These are phyloP conservation scores for Petasospora rhodanensis DNA, from an alignment of 1,139 yeast genomes.

Conservation along the genomic window DNA sequence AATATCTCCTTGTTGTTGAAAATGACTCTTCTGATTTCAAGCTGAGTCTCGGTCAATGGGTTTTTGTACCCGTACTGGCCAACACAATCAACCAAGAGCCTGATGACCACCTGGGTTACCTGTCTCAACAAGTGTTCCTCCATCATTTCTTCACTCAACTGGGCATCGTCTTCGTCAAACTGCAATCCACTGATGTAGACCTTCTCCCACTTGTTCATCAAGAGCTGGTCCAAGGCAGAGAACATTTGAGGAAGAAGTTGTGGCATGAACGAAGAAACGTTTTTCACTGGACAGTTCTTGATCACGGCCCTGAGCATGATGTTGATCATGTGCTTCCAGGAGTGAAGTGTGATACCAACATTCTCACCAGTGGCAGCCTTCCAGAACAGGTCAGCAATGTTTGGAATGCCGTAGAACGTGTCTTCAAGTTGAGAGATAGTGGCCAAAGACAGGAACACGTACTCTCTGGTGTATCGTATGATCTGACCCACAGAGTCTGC, in stretches of 20 bases:
- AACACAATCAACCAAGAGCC: constrained; percentile 81
- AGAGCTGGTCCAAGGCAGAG: constrained; percentile 62
- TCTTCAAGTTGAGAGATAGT: constrained; percentile 88
- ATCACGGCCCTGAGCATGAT: constrained; percentile 82
- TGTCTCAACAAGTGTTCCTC: constrained; percentile 93
- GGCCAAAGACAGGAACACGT: constrained; percentile 86
- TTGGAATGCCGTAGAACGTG: constrained; percentile 82
- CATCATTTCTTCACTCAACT: constrained; percentile 95
- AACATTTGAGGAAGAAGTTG: constrained; percentile 76
- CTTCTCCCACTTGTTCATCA: constrained; percentile 70
- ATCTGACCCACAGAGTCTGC: constrained; percentile 99
- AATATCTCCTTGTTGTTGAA: constrained; percentile 61
- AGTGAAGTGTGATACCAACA: constrained; percentile 84
- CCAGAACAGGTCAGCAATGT: constrained; percentile 72
- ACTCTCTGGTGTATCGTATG: constrained; percentile 91
- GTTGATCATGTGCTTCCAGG: constrained; percentile 96
- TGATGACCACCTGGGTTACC: constrained; percentile 87
- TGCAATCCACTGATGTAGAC: constrained; percentile 69
- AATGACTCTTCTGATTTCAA: constrained; percentile 61
- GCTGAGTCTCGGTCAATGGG: constrained; percentile 47
- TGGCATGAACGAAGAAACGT: constrained; percentile 64
- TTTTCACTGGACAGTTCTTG: constrained; percentile 78
- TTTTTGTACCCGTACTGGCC: constrained; percentile 52
- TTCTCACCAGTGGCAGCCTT: constrained; percentile 82
- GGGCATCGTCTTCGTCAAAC: constrained; percentile 54